Evolutionary conservation across 2,329 filamentous ascomycete genomes (phyloP).

Genomic region (Penicillium sumatraense): DNA sequence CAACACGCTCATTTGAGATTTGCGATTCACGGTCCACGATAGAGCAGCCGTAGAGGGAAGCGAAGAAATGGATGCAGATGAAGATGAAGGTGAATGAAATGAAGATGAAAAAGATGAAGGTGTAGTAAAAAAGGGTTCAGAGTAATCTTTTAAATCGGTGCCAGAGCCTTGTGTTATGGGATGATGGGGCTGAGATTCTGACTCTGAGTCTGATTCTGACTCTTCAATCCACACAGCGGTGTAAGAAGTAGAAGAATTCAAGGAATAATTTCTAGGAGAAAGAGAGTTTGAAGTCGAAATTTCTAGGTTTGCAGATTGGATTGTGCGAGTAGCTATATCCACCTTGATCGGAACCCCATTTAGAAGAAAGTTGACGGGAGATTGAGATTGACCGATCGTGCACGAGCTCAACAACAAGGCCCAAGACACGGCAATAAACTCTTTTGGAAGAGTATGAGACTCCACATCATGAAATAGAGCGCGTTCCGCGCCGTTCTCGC

Average conservation of each 20-base stretch:
- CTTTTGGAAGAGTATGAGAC: constrained; percentile 17
- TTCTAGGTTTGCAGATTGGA: constrained; percentile 23
- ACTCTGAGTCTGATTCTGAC: too few species aligned
- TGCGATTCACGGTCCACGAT: constrained; percentile 28
- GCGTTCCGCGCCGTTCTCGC: constrained; percentile 17
- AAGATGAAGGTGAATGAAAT: constrained; percentile 2
- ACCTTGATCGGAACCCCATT: constrained; percentile 33
- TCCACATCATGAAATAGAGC: constrained; percentile 24
- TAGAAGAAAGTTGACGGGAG: constrained; percentile 36
- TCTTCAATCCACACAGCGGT: constrained; percentile 32
- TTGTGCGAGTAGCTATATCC: constrained; percentile 23
- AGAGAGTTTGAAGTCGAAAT: background rate
- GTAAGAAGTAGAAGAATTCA: constrained; percentile 26
- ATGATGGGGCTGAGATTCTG: background rate
- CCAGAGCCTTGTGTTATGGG: background rate
- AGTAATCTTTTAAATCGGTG: constrained; percentile 2
- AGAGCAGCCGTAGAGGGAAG: constrained; percentile 19
- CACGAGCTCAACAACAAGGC: constrained; percentile 34
- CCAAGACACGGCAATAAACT: constrained; percentile 34
- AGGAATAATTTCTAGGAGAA: background rate
- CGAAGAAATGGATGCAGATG: background rate
- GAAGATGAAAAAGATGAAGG: background rate
- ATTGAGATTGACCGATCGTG: constrained; percentile 37
- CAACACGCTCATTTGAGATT: constrained; percentile 28
- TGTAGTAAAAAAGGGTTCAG: constrained; percentile 12